Evolutionary conservation across 345 rosid species (phyloP).

Genomic region (Lenwebbia sp.): DNA sequence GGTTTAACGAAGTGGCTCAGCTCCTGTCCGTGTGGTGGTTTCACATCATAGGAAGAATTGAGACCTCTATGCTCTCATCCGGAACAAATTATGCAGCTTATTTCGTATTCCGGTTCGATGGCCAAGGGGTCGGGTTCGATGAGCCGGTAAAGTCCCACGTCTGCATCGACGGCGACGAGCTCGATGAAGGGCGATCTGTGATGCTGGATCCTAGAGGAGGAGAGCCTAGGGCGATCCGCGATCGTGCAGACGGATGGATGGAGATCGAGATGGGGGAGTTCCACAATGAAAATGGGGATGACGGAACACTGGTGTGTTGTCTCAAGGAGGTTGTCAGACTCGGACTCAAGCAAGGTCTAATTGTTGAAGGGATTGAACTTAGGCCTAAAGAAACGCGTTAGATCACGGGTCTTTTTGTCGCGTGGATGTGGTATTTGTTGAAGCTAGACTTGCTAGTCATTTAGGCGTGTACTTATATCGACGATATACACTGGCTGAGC

Average conservation of each 20-base stretch:
- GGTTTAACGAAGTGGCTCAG: not conserved
- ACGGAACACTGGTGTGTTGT: not conserved
- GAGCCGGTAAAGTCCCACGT: not conserved
- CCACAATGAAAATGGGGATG: not conserved
- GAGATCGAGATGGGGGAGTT: not conserved
- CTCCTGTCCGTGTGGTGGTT: accelerated
- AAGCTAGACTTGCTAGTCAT: too few species aligned
- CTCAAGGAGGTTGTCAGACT: accelerated
- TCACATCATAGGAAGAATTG: not conserved
- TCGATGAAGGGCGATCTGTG: not conserved
- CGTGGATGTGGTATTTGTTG: not conserved
- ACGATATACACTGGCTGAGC: too few species aligned
- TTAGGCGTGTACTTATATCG: too few species aligned
- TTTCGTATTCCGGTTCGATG: not conserved
- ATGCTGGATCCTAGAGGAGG: not conserved
- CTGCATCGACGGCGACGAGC: not conserved
- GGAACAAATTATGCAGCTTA: not conserved
- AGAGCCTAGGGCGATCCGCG: not conserved
- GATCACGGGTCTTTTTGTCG: not conserved
- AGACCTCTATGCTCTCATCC: not conserved
- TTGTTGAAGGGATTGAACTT: not conserved
- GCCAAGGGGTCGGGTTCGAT: accelerated
- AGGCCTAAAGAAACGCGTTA: not conserved
- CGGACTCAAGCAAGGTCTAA: accelerated
- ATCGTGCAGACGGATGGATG: not conserved